Base-by-base conservation (phyloP, 2,329 filamentous ascomycete genomes). In the Botryotinia globosa region DNA sequence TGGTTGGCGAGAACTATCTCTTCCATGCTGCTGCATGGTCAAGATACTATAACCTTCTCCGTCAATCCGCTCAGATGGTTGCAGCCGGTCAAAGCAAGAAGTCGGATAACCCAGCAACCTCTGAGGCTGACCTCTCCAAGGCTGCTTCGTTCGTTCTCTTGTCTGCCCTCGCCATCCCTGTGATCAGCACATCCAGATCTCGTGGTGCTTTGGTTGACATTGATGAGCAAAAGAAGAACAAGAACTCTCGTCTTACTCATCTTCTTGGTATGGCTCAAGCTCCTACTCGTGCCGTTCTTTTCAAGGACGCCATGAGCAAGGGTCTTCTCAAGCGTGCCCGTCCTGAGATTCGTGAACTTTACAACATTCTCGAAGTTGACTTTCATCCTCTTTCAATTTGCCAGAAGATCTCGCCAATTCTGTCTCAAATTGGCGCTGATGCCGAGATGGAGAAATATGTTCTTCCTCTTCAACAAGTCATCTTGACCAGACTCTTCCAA, bases 11-110 rank as follows among this genome's bases (percentile, higher is more conserved):
- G 85, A 99, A 99, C 87, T 98, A 98, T 83, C 90, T 99, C 63
- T 99, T 99, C 90, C 96, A 99, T 82, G 96, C 96, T 78, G 96
- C 96, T 71, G 94, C 96, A 75, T 99, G 94, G 94, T 97, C 94
- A 78, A 89, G 95, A 79, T 98, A 98, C 87, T 98, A 97, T 87
- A 97, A 94, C 82, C 90, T 99, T 48, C 91, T 99, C 75, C 94
- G 94, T 80, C 92, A 97, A 83, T 98, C 95, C 68, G 91, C 94
- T 56, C 90, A 90, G 73, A 87, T 95, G 73, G 89, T 98, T 71
- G 92, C 94, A 69, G 89, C 91, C 72, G 94, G 94, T 70, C 93
- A 96, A 83, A 91, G 93, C 84, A 90, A 92, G 83, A 98, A 98
- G 89, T 90, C 94, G 79, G 96, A 99, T 81, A 98, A 97, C 85